These are phyloP conservation scores for Aspergillus sclerotioniger DNA, from an alignment of 495 filamentous ascomycete species.

Conservation along the genomic window DNA sequence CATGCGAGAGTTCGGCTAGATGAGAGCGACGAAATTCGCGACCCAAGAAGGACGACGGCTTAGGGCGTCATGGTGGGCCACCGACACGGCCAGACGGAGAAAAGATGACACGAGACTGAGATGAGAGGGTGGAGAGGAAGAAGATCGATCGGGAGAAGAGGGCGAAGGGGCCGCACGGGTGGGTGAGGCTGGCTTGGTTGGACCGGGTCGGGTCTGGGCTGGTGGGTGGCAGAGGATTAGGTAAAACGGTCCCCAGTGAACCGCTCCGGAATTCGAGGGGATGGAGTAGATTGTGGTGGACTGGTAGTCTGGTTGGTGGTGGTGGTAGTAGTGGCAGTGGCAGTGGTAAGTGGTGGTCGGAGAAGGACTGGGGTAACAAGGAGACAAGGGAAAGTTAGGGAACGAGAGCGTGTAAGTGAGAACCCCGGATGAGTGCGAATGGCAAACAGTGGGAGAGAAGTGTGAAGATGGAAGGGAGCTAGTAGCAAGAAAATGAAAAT, in stretches of 20 bases:
- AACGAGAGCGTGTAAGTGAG: not conserved
- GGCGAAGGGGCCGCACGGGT: conserved; percentile 11
- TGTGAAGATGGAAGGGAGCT: not conserved
- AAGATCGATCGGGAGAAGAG: conserved; percentile 17
- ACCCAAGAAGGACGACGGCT: conserved; percentile 13
- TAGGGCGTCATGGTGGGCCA: conserved; percentile 32
- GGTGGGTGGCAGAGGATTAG: not conserved
- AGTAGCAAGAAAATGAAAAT: not conserved
- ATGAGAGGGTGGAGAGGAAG: conserved; percentile 14
- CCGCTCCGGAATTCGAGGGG: not conserved
- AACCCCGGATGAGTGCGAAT: too few relatives aligned
- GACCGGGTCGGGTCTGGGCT: conserved; percentile 1
- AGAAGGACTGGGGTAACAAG: too few relatives aligned
- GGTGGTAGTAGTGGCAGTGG: not conserved
- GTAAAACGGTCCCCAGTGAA: not conserved
- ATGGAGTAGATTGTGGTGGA: too few relatives aligned
- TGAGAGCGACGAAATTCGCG: conserved; percentile 13
- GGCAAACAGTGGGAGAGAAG: not conserved
- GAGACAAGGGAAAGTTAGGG: too few relatives aligned
- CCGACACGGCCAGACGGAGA: conserved; percentile 23
- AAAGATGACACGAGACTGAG: conserved; percentile 20
- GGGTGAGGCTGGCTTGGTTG: not conserved
- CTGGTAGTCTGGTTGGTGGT: conserved; percentile 10
- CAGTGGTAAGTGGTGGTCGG: not conserved
- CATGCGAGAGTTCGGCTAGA: conserved; percentile 17